These are phyloP conservation scores for Rhododendron kiyosumense DNA, from an alignment of 148 eudicot genomes.

Conservation along the genomic window DNA sequence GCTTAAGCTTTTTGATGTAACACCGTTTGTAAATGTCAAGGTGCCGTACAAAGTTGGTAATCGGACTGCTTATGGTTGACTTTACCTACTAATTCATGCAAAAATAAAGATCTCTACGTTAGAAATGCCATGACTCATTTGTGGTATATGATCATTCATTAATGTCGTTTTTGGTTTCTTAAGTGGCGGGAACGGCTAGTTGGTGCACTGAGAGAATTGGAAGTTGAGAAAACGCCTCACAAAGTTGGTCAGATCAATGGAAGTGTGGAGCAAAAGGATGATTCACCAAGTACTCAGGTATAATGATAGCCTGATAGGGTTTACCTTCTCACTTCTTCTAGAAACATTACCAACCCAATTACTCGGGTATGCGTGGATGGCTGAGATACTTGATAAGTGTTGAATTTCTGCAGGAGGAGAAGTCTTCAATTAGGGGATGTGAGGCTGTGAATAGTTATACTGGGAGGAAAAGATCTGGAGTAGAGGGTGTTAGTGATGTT, in stretches of 20 bases:
- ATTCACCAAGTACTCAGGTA: slow-evolving; percentile 39
- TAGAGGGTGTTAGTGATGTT: slow-evolving; percentile 31
- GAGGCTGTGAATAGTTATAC: slow-evolving; percentile 27
- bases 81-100: neutral
- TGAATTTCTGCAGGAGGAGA: slow-evolving; percentile 46
- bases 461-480: slow-evolving; percentile 69
- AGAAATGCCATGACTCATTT: neutral
- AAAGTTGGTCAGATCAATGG: slow-evolving; percentile 39
- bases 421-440: slow-evolving; percentile 29
- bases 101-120: neutral
- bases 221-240: slow-evolving; percentile 43
- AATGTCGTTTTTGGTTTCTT: slow-evolving; percentile 17
- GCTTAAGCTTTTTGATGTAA: neutral
- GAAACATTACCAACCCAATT: neutral
- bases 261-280: slow-evolving; percentile 32
- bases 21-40: neutral
- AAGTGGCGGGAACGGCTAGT: slow-evolving; percentile 93
- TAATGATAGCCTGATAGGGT: neutral
- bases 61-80: neutral
- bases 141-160: neutral
- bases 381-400: slow-evolving; percentile 3
- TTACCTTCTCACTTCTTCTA: neutral
- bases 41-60: neutral
- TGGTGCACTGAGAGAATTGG: slow-evolving; percentile 69
- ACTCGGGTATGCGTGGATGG: neutral